Percentiles rank a stretch among this genome's conserved stretches.
These are phyloP conservation scores for Ophiostoma sp. DNA, from an alignment of 2,329 filamentous ascomycete species.

Conservation along the genomic window DNA sequence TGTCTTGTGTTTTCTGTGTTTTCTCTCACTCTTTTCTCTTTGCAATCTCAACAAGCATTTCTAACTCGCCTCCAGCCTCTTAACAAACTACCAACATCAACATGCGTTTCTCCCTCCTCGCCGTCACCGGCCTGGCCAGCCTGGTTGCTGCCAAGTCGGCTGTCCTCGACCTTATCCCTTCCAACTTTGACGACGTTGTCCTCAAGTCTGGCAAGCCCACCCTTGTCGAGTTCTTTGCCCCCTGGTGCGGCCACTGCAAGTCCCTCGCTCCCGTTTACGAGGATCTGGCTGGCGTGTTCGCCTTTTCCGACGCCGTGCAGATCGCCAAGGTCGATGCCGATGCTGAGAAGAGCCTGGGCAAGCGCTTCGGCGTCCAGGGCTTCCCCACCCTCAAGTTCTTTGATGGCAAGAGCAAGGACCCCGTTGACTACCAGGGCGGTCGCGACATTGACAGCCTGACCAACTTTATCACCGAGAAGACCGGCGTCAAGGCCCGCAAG, in stretches of 20 bases:
- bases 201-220: constrained; percentile 90
- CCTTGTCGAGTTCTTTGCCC: constrained; percentile 95
- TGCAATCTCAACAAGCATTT: background rate
- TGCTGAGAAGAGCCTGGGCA: constrained; percentile 75
- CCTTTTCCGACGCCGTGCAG: constrained; percentile 66
- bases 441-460: constrained; percentile 81
- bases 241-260: constrained; percentile 99
- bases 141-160: constrained; percentile 64
- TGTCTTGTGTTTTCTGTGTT: background rate
- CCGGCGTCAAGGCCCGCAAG: constrained; percentile 72
- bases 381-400: constrained; percentile 98
- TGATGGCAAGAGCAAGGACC: constrained; percentile 84
- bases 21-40: background rate
- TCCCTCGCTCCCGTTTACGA: constrained; percentile 91
- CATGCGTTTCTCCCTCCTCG: constrained; percentile 57
- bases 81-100: constrained; percentile 33
- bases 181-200: constrained; percentile 88
- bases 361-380: constrained; percentile 81
- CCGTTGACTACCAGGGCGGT: constrained; percentile 78
- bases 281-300: constrained; percentile 72
- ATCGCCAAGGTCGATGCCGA: constrained; percentile 97
- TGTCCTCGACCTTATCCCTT: constrained; percentile 81
- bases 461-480: constrained; percentile 80
- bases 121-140: constrained; percentile 51
- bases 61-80: background rate